Conservation (phyloP, 2,329 filamentous ascomycete genomes). For the Penicillium psychrosexuale region DNA sequence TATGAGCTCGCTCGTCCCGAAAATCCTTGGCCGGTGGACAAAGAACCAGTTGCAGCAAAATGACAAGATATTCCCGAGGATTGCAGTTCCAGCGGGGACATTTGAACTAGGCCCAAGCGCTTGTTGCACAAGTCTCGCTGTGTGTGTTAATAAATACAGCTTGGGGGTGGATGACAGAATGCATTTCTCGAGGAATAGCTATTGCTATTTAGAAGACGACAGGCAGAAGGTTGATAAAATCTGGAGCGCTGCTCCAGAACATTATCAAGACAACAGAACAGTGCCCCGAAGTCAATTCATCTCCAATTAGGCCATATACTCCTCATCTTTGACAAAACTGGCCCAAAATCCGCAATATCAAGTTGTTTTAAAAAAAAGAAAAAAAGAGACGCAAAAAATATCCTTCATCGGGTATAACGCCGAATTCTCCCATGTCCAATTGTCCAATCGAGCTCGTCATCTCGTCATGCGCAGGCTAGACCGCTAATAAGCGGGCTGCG, state of each 20-base stretch:
- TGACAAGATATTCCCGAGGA: neutral
- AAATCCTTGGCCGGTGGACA: neutral
- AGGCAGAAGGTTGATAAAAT: neutral
- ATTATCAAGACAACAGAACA: neutral
- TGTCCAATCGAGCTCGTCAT: conserved; percentile 27
- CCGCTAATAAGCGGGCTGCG: conserved; percentile 35
- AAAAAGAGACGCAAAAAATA: conserved; percentile 12
- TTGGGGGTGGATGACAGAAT: neutral
- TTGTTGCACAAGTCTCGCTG: neutral
- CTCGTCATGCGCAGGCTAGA: conserved; percentile 23
- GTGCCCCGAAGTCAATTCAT: neutral
- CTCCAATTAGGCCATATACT: neutral
- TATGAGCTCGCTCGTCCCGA: neutral
- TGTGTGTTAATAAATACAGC: neutral
- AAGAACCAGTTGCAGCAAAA: neutral
- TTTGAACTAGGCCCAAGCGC: neutral
- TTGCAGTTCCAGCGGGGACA: neutral
- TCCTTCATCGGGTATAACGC: conserved; percentile 30
- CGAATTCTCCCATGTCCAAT: conserved; percentile 30
- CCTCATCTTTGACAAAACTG: neutral
- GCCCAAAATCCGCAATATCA: conserved; percentile 1
- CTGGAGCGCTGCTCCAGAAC: neutral
- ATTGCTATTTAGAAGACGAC: neutral
- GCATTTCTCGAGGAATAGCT: neutral
- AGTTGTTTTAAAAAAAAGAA: conserved; percentile 1